phyloP scores from a whole-genome alignment of 805 yeast genomes.

The Candida sithepensis region DNA sequence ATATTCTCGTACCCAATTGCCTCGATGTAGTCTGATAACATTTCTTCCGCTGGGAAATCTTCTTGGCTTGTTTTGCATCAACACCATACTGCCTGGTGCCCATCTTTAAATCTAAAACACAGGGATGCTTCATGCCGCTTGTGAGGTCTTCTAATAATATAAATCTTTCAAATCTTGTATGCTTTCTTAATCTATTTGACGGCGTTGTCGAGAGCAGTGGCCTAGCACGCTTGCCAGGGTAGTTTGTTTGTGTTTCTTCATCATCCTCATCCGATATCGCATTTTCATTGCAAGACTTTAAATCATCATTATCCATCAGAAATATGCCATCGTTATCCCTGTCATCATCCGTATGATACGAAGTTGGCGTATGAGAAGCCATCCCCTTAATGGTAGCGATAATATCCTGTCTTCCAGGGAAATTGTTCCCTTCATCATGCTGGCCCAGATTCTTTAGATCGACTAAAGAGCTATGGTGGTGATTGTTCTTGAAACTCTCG shows the following conservation, averaged over 20 bases:
- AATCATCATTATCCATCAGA: constrained; percentile 9
- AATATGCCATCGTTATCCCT: constrained; percentile 4
- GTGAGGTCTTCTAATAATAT: constrained; percentile 89
- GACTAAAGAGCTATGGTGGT: constrained; percentile 19
- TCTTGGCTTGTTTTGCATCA: constrained; percentile 75
- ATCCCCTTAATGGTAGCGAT: constrained; percentile 40
- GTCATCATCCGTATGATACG: constrained; percentile 14
- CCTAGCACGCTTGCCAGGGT: background rate
- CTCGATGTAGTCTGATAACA: constrained; percentile 81
- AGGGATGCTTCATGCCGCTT: constrained; percentile 74
- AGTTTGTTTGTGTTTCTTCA: background rate
- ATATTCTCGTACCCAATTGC: constrained; percentile 81
- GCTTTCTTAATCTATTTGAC: constrained; percentile 17
- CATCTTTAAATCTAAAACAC: constrained; percentile 94
- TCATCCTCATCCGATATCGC: constrained; percentile 17
- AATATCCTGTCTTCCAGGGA: constrained; percentile 27
- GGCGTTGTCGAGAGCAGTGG: constrained; percentile 4
- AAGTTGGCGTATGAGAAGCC: constrained; percentile 9
- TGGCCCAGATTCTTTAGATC: constrained; percentile 19
- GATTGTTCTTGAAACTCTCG: background rate
- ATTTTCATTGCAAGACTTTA: constrained; percentile 5
- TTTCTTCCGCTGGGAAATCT: constrained; percentile 73
- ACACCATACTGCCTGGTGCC: constrained; percentile 98
- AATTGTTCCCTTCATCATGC: constrained; percentile 10
- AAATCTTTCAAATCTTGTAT: constrained; percentile 70